Percentiles rank a stretch among this genome's conserved stretches.
These are phyloP conservation scores for Pseudonectria foliicola DNA, from an alignment of 2,329 filamentous ascomycete genomes.

Conservation along the genomic window DNA sequence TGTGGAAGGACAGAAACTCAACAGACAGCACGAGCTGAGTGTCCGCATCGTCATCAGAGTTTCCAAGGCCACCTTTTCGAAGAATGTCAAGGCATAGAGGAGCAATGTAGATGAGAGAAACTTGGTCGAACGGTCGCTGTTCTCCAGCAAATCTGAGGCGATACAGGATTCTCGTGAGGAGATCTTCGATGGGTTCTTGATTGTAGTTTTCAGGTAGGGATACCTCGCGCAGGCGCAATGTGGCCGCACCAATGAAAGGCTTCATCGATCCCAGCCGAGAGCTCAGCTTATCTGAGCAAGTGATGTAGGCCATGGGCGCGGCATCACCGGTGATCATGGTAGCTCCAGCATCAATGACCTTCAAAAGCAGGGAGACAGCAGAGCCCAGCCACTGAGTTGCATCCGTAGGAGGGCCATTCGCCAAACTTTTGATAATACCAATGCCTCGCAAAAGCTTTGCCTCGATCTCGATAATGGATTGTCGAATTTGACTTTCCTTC, in stretches of 20 bases:
- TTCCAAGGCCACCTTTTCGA: constrained; percentile 68
- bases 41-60: constrained; percentile 69
- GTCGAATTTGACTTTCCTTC: constrained; percentile 76
- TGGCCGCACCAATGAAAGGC: constrained; percentile 81
- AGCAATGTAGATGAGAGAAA: constrained; percentile 81
- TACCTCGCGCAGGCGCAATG: constrained; percentile 70
- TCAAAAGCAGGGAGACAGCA: constrained; percentile 66
- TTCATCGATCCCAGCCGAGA: constrained; percentile 67
- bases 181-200: constrained; percentile 72
- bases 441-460: constrained; percentile 72
- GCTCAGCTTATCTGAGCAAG: constrained; percentile 69
- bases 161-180: constrained; percentile 85
- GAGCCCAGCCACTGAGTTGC: constrained; percentile 81
- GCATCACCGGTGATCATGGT: constrained; percentile 74
- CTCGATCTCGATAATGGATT: constrained; percentile 62
- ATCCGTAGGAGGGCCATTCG: constrained; percentile 82
- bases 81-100: constrained; percentile 76
- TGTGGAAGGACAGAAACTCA: constrained; percentile 85
- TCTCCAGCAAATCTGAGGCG: constrained; percentile 84
- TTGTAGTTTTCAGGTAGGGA: constrained; percentile 65
- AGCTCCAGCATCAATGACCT: constrained; percentile 71
- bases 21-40: constrained; percentile 84
- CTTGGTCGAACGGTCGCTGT: constrained; percentile 85
- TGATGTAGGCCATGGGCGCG: constrained; percentile 70
- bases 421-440: constrained; percentile 76